phyloP scores from a whole-genome alignment of 2,329 filamentous ascomycete species.

The Fusarium sp. region DNA sequence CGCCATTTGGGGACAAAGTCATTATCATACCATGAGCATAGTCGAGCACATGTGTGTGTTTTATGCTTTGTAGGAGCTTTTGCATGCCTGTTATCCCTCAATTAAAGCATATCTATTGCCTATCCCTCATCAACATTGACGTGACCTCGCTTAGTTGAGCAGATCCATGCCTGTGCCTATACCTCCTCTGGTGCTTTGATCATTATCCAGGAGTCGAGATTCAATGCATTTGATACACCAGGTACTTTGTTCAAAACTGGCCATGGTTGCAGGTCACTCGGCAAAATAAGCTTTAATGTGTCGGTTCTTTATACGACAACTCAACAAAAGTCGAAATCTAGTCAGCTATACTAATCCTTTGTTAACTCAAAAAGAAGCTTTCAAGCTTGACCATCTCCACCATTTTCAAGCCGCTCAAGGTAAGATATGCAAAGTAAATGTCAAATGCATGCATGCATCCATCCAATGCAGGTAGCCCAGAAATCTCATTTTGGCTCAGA shows the following conservation, averaged over 20 bases:
- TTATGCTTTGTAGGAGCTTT: neutral
- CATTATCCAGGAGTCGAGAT: constrained; percentile 18
- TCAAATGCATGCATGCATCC: constrained; percentile 5
- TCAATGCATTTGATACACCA: constrained; percentile 19
- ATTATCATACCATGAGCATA: constrained; percentile 5
- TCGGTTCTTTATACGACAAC: neutral
- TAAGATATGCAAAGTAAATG: constrained; percentile 14
- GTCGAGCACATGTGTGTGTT: neutral
- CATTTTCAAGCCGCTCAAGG: constrained; percentile 2
- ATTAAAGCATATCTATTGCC: neutral
- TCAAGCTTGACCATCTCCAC: constrained; percentile 27
- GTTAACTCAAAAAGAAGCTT: constrained; percentile 23
- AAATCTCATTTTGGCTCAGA: constrained; percentile 21
- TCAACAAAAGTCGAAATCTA: constrained; percentile 5
- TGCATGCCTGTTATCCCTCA: neutral
- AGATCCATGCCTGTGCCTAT: constrained; percentile 10
- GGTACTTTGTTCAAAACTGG: constrained; percentile 16
- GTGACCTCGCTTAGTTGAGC: constrained; percentile 14
- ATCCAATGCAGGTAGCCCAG: neutral
- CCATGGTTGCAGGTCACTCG: constrained; percentile 13
- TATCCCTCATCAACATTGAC: constrained; percentile 1
- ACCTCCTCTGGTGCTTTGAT: constrained; percentile 17
- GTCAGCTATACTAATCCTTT: neutral
- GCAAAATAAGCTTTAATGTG: constrained; percentile 5
- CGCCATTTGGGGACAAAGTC: constrained; percentile 1